Base-by-base conservation (phyloP, 176 grass and related monocot species). In the Phyllostachys edulis region DNA sequence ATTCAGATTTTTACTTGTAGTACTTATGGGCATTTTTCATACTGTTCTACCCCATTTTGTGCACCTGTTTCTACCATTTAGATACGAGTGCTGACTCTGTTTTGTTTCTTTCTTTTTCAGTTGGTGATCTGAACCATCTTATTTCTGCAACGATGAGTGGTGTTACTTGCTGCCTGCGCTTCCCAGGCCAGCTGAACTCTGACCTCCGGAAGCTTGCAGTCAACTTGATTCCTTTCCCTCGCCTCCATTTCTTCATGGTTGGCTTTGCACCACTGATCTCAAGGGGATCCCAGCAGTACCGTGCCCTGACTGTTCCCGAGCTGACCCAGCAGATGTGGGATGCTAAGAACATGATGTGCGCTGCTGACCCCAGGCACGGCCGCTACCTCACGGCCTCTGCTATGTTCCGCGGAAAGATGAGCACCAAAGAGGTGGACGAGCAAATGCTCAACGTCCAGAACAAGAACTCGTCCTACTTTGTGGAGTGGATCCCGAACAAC, bases 301-400 rank as follows among this genome's bases (percentile, higher is more conserved):
- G 91, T 0, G 82, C 96, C 32, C 89, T 95, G 9, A 95, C 96
- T 12, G 96, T 98, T 20, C 96, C 93, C 0, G 93, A 95, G 91
- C 86, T 98, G 62, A 98, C 91, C 50, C 96, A 95, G 73, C 93
- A 98, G 76, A 98, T 98, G 96, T 98, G 96, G 92, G 96, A 98
- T 5, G 37, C 96, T 24, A 98, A 98, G 91, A 98, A 98, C 87
- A 98, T 98, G 95, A 98, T 98, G 96, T 98, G 96, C 2, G 93
- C 91, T 13, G 93, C 96, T 6, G 96, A 98, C 69, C 96, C 96
- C 14, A 40, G 96, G 1, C 93, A 98, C 2, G 91, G 93, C 5
- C 85, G 93, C 36, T 98, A 98, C 75, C 89, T 98, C 64, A 95
- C 95, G 1, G 92, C 92, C 32, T 98, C 95, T 0, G 93, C 91